These are phyloP conservation scores for Apiotrichum sp. DNA, from an alignment of 1,284 basidiomycete genomes.

Conservation along the genomic window DNA sequence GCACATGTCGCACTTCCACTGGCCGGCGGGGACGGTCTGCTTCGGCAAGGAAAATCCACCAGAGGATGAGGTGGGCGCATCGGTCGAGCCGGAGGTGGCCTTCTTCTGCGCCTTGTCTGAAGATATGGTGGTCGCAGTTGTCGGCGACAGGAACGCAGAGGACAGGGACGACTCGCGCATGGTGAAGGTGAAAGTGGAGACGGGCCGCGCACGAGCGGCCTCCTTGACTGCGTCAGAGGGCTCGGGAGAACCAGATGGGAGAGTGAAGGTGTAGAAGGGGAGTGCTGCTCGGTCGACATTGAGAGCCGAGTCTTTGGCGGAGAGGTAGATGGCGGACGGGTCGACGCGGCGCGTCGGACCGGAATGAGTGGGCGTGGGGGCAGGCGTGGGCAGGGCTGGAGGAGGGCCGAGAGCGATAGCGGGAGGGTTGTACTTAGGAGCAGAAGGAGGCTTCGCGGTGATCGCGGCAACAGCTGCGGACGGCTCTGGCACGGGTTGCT, in stretches of 20 bases:
- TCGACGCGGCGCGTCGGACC: slow-evolving; percentile 2
- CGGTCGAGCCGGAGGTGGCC: too few species aligned
- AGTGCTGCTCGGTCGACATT: slow-evolving; percentile 29
- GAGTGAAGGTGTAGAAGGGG: slow-evolving; percentile 31
- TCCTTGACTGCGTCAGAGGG: slow-evolving; percentile 18
- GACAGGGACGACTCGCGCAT: neutral
- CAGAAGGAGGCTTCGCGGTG: slow-evolving; percentile 7
- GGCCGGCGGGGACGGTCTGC: neutral
- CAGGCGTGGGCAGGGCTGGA: neutral
- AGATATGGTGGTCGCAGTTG: too few species aligned
- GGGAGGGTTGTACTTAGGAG: slow-evolving; percentile 12
- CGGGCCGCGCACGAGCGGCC: slow-evolving; percentile 1
- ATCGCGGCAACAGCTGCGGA: slow-evolving; percentile 9
- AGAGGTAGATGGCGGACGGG: slow-evolving; percentile 22
- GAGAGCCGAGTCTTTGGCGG: slow-evolving; percentile 36
- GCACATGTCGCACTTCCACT: neutral
- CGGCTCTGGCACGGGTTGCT: neutral
- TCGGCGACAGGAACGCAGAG: neutral
- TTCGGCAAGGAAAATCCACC: too few species aligned
- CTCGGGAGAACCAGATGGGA: slow-evolving; percentile 2
- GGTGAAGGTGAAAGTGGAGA: slow-evolving; percentile 15
- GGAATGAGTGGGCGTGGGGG: neutral
- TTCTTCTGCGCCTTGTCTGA: too few species aligned
- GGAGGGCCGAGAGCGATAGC: slow-evolving; percentile 13
- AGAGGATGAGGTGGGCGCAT: too few species aligned